phyloP scores from a whole-genome alignment of 2,329 filamentous ascomycete species.

The Cladosporium sp. region DNA sequence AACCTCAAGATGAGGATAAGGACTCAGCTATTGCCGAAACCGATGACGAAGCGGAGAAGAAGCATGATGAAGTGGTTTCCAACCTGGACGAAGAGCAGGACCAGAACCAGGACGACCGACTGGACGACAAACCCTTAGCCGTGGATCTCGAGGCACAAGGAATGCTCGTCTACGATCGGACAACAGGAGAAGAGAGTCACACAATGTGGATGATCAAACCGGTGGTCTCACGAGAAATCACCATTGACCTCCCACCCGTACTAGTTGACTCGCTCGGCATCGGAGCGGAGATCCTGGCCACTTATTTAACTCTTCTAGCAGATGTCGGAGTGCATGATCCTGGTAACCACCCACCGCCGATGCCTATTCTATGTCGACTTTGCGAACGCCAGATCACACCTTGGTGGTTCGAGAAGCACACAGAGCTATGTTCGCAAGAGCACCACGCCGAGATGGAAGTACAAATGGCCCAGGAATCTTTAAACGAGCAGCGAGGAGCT shows the following conservation, averaged over 20 bases:
- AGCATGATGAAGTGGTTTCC: slow-evolving; percentile 13
- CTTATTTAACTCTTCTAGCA: slow-evolving; percentile 83
- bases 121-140: slow-evolving; percentile 39
- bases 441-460: slow-evolving; percentile 97
- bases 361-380: slow-evolving; percentile 87
- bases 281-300: slow-evolving; percentile 88
- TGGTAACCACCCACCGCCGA: slow-evolving; percentile 70
- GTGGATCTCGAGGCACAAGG: slow-evolving; percentile 91
- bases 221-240: slow-evolving; percentile 84
- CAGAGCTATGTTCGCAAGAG: slow-evolving; percentile 90
- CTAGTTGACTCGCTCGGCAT: slow-evolving; percentile 92
- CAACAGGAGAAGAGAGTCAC: slow-evolving; percentile 82
- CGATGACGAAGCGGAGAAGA: slow-evolving; percentile 17
- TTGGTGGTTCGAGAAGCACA: slow-evolving; percentile 99
- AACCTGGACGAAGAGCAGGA: neutral
- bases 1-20: neutral
- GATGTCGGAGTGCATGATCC: slow-evolving; percentile 75
- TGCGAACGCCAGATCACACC: slow-evolving; percentile 95
- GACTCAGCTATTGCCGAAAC: slow-evolving; percentile 11
- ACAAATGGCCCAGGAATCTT: slow-evolving; percentile 86
- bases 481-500: slow-evolving; percentile 86
- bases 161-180: slow-evolving; percentile 94
- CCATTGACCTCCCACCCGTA: slow-evolving; percentile 84
- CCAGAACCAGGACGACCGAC: slow-evolving; percentile 8
- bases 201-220: slow-evolving; percentile 99